These are phyloP conservation scores for Pholiota molesta DNA, from an alignment of 768 basidiomycete species.

Conservation along the genomic window DNA sequence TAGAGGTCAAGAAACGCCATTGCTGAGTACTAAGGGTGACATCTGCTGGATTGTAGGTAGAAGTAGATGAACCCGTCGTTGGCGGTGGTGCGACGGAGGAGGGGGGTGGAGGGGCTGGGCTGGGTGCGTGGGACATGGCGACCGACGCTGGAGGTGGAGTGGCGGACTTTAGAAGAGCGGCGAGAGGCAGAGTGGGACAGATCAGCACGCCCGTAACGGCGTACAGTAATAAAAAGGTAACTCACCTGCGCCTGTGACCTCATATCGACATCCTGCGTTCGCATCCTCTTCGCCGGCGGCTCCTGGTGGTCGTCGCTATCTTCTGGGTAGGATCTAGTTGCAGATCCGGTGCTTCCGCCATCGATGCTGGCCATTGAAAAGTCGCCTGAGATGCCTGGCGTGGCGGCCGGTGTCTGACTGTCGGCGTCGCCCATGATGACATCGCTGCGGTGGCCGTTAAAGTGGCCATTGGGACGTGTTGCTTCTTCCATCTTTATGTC, in stretches of 20 bases:
- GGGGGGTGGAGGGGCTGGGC: constrained; percentile 37
- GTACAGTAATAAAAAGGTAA: constrained; percentile 44
- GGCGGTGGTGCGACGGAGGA: constrained; percentile 24
- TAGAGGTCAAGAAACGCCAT: constrained; percentile 77
- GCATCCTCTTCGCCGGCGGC: constrained; percentile 82
- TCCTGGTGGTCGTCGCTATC: constrained; percentile 64
- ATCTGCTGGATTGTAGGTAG: constrained; percentile 20
- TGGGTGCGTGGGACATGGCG: constrained; percentile 35
- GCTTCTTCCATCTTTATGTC: constrained; percentile 63
- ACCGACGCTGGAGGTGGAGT: constrained; percentile 73
- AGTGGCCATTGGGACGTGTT: constrained; percentile 34
- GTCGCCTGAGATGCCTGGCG: constrained; percentile 41
- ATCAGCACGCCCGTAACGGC: constrained; percentile 61
- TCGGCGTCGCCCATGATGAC: constrained; percentile 44
- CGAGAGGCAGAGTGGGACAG: constrained; percentile 16
- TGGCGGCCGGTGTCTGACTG: constrained; percentile 40
- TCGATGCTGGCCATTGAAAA: constrained; percentile 42
- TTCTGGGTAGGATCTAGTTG: constrained; percentile 34
- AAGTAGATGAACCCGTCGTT: constrained; percentile 22
- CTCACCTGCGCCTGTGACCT: constrained; percentile 59
- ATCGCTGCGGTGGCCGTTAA: constrained; percentile 32
- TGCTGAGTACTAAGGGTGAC: constrained; percentile 68
- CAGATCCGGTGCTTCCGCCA: constrained; percentile 35
- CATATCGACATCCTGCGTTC: constrained; percentile 77
- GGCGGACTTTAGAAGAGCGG: constrained; percentile 61